phyloP scores from a whole-genome alignment of 1,139 yeast species.

The Taphrina pruni region DNA sequence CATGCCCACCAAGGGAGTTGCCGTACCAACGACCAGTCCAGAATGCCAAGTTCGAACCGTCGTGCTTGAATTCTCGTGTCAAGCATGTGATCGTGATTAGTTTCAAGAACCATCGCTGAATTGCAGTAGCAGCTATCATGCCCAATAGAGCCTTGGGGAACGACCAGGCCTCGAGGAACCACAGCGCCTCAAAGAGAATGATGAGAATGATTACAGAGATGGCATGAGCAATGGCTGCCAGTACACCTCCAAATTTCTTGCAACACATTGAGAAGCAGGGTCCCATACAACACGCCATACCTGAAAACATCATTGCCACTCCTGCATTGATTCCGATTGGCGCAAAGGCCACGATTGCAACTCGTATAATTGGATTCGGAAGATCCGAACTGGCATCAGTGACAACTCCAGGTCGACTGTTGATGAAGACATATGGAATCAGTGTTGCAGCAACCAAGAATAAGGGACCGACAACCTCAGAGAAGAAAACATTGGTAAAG shows the following conservation, averaged over 20 bases:
- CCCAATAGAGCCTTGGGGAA: slow-evolving; percentile 89
- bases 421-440: slow-evolving; percentile 88
- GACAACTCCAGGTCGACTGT: slow-evolving; percentile 85
- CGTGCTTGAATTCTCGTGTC: slow-evolving; percentile 97
- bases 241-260: slow-evolving; percentile 95
- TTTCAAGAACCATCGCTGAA: slow-evolving; percentile 89
- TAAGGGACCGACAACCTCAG: slow-evolving; percentile 84
- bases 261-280: slow-evolving; percentile 94
- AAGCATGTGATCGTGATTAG: slow-evolving; percentile 75
- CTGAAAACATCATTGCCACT: slow-evolving; percentile 64
- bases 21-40: slow-evolving; percentile 99
- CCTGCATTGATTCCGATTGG: slow-evolving; percentile 93
- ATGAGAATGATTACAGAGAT: slow-evolving; percentile 65
- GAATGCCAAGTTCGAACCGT: slow-evolving; percentile 96
- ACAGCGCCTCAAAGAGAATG: slow-evolving; percentile 69
- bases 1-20: slow-evolving; percentile 91
- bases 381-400: slow-evolving; percentile 49
- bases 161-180: slow-evolving; percentile 94
- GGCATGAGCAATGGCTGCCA: slow-evolving; percentile 98
- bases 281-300: slow-evolving; percentile 94
- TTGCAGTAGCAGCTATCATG: slow-evolving; percentile 78
- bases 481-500: slow-evolving; percentile 80
- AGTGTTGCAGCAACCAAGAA: slow-evolving; percentile 89
- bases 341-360: slow-evolving; percentile 85
- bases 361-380: slow-evolving; percentile 83